phyloP scores from a whole-genome alignment of 495 filamentous ascomycete species.

The Hypoxylon cercidicola region DNA sequence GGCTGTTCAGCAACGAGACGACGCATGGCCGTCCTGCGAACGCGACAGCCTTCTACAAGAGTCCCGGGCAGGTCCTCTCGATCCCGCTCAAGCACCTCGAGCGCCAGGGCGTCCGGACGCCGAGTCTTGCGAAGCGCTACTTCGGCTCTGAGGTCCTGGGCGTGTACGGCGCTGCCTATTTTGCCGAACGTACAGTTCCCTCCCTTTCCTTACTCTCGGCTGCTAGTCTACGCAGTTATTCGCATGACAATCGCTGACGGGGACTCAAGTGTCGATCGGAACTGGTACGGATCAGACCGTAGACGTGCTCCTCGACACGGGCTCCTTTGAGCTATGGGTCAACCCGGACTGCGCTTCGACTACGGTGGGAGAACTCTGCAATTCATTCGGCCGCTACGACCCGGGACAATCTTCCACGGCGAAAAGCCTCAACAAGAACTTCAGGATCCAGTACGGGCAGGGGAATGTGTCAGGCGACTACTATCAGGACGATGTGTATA shows the following conservation, averaged over 20 bases:
- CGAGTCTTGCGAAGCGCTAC: slow-evolving; percentile 39
- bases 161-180: slow-evolving; percentile 44
- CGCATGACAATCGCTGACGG: slow-evolving; percentile 13
- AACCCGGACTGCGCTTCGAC: slow-evolving; percentile 51
- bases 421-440: slow-evolving; percentile 31
- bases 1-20: slow-evolving; percentile 8
- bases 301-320: slow-evolving; percentile 57
- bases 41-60: slow-evolving; percentile 14
- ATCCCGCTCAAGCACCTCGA: slow-evolving; percentile 37
- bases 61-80: slow-evolving; percentile 27
- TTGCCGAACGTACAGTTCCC: slow-evolving; percentile 40
- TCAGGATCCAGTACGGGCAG: slow-evolving; percentile 51
- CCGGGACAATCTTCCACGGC: slow-evolving; percentile 45
- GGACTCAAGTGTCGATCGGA: slow-evolving; percentile 40
- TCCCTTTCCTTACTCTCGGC: neutral
- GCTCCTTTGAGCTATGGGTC: slow-evolving; percentile 59
- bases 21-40: slow-evolving; percentile 5
- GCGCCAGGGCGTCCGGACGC: slow-evolving; percentile 37
- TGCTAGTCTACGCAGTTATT: neutral
- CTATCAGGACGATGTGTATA: slow-evolving; percentile 51
- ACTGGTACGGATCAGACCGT: slow-evolving; percentile 45
- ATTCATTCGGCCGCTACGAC: slow-evolving; percentile 47
- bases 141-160: slow-evolving; percentile 42
- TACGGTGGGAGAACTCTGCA: slow-evolving; percentile 41
- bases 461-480: slow-evolving; percentile 41